Evolutionary conservation across 1,284 basidiomycete genomes (phyloP).

Genomic region (Pseudozyma tsukubaensis): DNA sequence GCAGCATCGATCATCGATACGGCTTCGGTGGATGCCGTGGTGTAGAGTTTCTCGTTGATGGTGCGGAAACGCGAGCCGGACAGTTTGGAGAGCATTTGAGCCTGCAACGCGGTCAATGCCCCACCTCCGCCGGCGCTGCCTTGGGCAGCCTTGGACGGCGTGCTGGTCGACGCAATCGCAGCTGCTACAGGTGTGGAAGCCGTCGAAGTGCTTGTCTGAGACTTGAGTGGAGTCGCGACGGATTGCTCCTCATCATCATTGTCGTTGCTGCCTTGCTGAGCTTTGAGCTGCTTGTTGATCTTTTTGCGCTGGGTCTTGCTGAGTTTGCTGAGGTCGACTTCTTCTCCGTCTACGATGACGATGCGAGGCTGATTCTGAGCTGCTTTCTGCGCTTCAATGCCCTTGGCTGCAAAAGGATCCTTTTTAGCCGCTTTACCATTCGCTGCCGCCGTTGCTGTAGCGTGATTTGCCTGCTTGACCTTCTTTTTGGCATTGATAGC

Average conservation of each 20-base stretch:
- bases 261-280: constrained; percentile 7
- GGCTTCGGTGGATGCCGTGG: constrained; percentile 54
- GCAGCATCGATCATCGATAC: constrained; percentile 57
- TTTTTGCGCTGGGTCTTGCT: constrained; percentile 63
- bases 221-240: background rate
- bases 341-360: constrained; percentile 25
- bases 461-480: constrained; percentile 17
- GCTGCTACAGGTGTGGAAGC: too few relatives aligned
- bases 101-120: constrained; percentile 52
- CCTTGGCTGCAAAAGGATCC: constrained; percentile 42
- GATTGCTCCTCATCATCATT: background rate
- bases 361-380: constrained; percentile 36
- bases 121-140: background rate
- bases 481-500: constrained; percentile 28
- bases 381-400: constrained; percentile 34
- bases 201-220: too few relatives aligned
- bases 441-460: background rate
- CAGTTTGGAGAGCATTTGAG: constrained; percentile 60
- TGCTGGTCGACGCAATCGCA: too few relatives aligned
- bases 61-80: constrained; percentile 67
- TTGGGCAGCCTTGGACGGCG: too few relatives aligned
- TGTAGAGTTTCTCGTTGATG: constrained; percentile 69
- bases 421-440: constrained; percentile 29
- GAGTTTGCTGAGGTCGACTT: constrained; percentile 39
- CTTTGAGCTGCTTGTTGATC: constrained; percentile 54